These are phyloP conservation scores for Fusarium sp. DNA, from an alignment of 2,329 filamentous ascomycete genomes.

Conservation along the genomic window DNA sequence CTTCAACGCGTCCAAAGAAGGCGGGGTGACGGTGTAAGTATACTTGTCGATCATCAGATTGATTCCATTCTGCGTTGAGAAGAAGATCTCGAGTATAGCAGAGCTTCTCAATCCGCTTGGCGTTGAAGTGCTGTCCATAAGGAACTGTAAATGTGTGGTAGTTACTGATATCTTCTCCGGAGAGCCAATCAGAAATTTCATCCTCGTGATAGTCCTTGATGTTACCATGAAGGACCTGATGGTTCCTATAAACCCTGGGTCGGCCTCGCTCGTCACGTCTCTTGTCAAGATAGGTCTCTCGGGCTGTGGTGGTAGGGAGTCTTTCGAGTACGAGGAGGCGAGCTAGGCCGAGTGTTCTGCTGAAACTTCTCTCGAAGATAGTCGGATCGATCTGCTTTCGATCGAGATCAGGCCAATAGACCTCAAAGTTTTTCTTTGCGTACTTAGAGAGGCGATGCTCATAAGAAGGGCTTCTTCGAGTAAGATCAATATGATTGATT, in stretches of 20 bases:
- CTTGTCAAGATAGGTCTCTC: slow-evolving; percentile 78
- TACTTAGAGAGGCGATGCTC: slow-evolving; percentile 91
- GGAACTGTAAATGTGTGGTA: slow-evolving; percentile 84
- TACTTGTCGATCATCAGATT: slow-evolving; percentile 78
- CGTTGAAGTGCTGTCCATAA: slow-evolving; percentile 72
- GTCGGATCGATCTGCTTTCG: slow-evolving; percentile 84
- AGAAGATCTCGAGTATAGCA: slow-evolving; percentile 85
- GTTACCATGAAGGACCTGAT: slow-evolving; percentile 67
- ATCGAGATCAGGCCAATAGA: slow-evolving; percentile 82
- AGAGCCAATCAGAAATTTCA: slow-evolving; percentile 86
- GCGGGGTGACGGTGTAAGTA: slow-evolving; percentile 86
- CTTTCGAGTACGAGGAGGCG: slow-evolving; percentile 84
- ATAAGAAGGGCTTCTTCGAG: slow-evolving; percentile 85
- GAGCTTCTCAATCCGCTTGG: slow-evolving; percentile 83
- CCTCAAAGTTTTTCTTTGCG: slow-evolving; percentile 85
- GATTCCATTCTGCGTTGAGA: slow-evolving; percentile 90
- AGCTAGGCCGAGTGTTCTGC: slow-evolving; percentile 80
- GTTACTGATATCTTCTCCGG: slow-evolving; percentile 80
- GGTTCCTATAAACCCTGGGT: slow-evolving; percentile 63
- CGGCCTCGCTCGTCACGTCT: slow-evolving; percentile 79
- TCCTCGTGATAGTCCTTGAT: slow-evolving; percentile 84
- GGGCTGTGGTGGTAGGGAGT: slow-evolving; percentile 75
- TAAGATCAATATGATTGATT: slow-evolving; percentile 83
- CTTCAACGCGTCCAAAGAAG: slow-evolving; percentile 82
- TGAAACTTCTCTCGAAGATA: slow-evolving; percentile 86